These are phyloP conservation scores for Arctium lappa DNA, from an alignment of 129 eudicot genomes.

Conservation along the genomic window DNA sequence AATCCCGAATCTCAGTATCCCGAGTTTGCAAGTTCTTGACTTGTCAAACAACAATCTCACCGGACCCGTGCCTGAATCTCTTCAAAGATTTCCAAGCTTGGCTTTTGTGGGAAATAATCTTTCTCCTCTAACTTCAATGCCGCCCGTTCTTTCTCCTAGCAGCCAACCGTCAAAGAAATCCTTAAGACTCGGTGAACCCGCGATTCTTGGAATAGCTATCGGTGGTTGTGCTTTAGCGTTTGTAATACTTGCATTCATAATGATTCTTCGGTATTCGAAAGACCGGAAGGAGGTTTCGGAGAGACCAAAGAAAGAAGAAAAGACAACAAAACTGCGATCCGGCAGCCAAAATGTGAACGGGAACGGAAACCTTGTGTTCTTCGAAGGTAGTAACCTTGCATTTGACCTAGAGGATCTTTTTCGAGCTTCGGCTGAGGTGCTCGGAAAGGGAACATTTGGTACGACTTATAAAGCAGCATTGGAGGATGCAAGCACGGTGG, in stretches of 20 bases:
- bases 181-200: constrained; percentile 55
- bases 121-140: constrained; percentile 25
- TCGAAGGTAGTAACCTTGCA: constrained; percentile 75
- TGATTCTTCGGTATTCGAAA: constrained; percentile 44
- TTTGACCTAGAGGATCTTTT: constrained; percentile 89
- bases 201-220: constrained; percentile 69
- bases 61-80: constrained; percentile 63
- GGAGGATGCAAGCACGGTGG: constrained; percentile 78
- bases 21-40: constrained; percentile 56
- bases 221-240: constrained; percentile 55
- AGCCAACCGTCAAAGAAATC: constrained; percentile 43
- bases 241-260: constrained; percentile 44
- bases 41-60: constrained; percentile 74
- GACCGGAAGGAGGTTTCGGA: constrained; percentile 22
- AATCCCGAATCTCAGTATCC: constrained; percentile 64
- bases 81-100: constrained; percentile 61
- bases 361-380: constrained; percentile 57
- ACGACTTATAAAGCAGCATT: constrained; percentile 89
- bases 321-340: constrained; percentile 37
- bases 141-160: constrained; percentile 41
- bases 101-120: constrained; percentile 64
- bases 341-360: constrained; percentile 53
- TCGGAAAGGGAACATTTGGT: constrained; percentile 88
- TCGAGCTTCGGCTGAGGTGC: constrained; percentile 95
- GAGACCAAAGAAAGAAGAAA: constrained; percentile 41